A percentile compares a stretch with the other conserved stretches of the same genome.
Evolutionary conservation across 2,329 filamentous ascomycete species (phyloP).

Genomic region (Aspergillus ruber): DNA sequence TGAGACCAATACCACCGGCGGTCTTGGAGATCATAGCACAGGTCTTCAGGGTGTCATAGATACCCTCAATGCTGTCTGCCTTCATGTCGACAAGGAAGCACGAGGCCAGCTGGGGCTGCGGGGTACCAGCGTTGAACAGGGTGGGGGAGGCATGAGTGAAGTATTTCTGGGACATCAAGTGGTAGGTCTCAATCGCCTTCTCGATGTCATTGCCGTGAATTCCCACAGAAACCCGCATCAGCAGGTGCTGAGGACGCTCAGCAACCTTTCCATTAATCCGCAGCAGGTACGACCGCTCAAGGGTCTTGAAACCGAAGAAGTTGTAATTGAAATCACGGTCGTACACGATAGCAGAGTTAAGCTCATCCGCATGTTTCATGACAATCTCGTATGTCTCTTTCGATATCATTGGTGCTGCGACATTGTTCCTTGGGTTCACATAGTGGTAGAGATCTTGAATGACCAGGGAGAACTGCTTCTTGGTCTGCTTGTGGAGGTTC

Average conservation of each 20-base stretch:
- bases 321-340: conserved; percentile 99
- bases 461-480: conserved; percentile 98
- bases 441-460: conserved; percentile 92
- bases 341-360: conserved; percentile 98
- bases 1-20: conserved; percentile 94
- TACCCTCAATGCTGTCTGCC: conserved; percentile 97
- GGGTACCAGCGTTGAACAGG: conserved; percentile 95
- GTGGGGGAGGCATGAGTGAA: conserved; percentile 98
- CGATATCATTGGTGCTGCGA: conserved; percentile 87
- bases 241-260: conserved; percentile 97
- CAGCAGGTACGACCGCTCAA: conserved; percentile 94
- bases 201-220: conserved; percentile 95
- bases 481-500: conserved; percentile 99
- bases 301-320: conserved; percentile 99
- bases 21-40: conserved; percentile 99
- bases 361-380: conserved; percentile 91
- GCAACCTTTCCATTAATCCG: conserved; percentile 94
- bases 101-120: conserved; percentile 87
- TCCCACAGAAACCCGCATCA: conserved; percentile 97
- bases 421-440: conserved; percentile 86
- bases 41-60: conserved; percentile 98
- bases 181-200: conserved; percentile 93
- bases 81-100: conserved; percentile 99
- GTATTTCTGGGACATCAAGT: conserved; percentile 97
- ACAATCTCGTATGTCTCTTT: conserved; percentile 84